A percentile compares a stretch with the other conserved stretches of the same genome.
Conservation (phyloP, 2,329 filamentous ascomycete species). For the Massarina eburnea region DNA sequence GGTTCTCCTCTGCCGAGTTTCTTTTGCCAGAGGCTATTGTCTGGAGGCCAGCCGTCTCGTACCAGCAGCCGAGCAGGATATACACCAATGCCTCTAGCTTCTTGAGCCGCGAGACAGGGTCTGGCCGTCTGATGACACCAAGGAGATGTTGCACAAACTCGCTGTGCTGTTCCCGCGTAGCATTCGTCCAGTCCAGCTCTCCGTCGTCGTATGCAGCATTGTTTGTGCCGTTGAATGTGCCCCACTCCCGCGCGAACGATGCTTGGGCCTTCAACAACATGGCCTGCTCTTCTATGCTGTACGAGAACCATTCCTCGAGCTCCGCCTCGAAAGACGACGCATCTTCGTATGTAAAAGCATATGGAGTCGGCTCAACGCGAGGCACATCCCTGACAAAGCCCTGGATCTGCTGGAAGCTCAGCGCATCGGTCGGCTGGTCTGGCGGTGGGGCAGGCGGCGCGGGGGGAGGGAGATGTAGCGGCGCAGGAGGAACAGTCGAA, state of each 20-base stretch:
- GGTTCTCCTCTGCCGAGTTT: constrained; percentile 14
- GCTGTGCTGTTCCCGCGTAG: constrained; percentile 57
- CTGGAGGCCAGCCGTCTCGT: constrained; percentile 51
- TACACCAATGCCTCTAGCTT: constrained; percentile 50
- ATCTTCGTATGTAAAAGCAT: constrained; percentile 72
- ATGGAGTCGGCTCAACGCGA: constrained; percentile 52
- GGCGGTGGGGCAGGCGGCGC: constrained; percentile 32
- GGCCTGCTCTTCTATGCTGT: constrained; percentile 81
- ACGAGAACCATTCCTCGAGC: constrained; percentile 96
- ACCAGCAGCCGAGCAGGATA: constrained; percentile 51
- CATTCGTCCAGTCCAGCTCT: constrained; percentile 66
- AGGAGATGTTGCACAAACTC: constrained; percentile 58
- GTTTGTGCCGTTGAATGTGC: constrained; percentile 41
- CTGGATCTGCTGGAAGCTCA: constrained; percentile 52
- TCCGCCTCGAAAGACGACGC: constrained; percentile 72
- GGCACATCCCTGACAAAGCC: constrained; percentile 49
- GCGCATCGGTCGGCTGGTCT: constrained; percentile 44
- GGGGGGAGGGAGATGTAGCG: constrained; percentile 48
- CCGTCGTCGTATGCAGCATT: constrained; percentile 43
- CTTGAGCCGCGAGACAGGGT: constrained; percentile 35
- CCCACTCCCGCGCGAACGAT: constrained; percentile 77
- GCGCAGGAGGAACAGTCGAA: constrained; percentile 42
- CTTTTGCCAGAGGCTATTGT: constrained; percentile 10
- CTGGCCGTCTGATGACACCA: constrained; percentile 29
- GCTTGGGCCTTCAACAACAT: constrained; percentile 74